A percentile compares a stretch with the other conserved stretches of the same genome.
Conservation (phyloP, 2,329 filamentous ascomycete genomes). For the Fusarium anguioides region DNA sequence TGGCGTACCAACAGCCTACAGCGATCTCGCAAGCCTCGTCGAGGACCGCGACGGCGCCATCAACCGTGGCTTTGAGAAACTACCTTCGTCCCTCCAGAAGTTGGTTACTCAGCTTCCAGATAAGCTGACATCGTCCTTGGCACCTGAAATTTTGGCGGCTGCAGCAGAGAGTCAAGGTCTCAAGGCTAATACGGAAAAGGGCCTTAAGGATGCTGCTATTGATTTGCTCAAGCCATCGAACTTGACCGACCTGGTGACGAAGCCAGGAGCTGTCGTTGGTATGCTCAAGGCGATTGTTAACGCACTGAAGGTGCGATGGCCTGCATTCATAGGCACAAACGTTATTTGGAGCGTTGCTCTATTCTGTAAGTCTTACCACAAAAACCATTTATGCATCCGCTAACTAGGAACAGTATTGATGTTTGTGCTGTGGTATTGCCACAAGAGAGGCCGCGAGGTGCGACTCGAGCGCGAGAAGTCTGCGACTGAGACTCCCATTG, state of each 20-base stretch:
- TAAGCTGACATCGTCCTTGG: constrained; percentile 80
- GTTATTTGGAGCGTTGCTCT: constrained; percentile 89
- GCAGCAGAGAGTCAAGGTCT: constrained; percentile 80
- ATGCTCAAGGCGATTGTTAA: constrained; percentile 92
- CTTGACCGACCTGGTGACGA: constrained; percentile 82
- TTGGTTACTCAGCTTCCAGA: constrained; percentile 85
- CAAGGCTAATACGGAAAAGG: constrained; percentile 64
- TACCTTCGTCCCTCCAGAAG: constrained; percentile 85
- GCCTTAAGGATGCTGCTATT: constrained; percentile 71
- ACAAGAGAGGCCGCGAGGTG: constrained; percentile 91
- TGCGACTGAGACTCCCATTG: constrained; percentile 49
- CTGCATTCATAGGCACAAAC: constrained; percentile 90
- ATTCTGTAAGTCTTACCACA: constrained; percentile 72
- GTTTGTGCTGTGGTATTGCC: constrained; percentile 97
- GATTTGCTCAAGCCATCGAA: constrained; percentile 77
- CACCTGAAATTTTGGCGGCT: constrained; percentile 83
- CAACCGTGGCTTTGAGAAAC: constrained; percentile 69
- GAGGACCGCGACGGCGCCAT: constrained; percentile 71
- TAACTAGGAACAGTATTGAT: constrained; percentile 72
- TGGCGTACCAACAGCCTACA: constrained; percentile 92
- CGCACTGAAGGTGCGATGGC: constrained; percentile 87
- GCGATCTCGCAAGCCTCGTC: constrained; percentile 77
- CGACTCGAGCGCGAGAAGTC: constrained; percentile 73
- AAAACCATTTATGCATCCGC: background rate
- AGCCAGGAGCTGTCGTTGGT: constrained; percentile 85